phyloP scores from a whole-genome alignment of 305 asterid genomes.

The Ilex paraguariensis region DNA sequence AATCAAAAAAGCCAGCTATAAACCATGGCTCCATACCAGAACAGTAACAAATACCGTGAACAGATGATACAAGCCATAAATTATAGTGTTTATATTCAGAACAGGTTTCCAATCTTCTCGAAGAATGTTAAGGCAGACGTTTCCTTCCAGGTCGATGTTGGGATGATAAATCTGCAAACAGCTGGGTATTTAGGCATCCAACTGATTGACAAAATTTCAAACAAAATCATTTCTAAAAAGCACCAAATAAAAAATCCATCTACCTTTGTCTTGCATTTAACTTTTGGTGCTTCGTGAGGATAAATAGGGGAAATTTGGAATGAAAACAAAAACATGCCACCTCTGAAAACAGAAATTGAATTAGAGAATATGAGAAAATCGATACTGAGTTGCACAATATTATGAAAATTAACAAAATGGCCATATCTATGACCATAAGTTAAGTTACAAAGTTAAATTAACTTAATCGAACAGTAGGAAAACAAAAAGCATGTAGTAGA shows the following conservation, averaged over 20 bases:
- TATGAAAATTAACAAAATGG: no score
- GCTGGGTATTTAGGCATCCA: constrained; percentile 1
- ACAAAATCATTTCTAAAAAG: not conserved
- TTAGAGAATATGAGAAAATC: not conserved
- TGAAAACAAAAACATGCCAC: constrained; percentile 75
- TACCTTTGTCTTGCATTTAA: constrained; percentile 98
- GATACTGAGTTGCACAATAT: no score
- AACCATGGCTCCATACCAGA: not conserved
- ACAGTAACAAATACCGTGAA: constrained; percentile 26
- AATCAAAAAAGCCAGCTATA: not conserved
- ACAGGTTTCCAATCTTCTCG: constrained; percentile 99
- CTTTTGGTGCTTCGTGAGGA: constrained; percentile 97
- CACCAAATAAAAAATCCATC: not conserved
- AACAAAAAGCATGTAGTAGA: not conserved
- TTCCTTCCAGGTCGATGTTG: constrained; percentile 93
- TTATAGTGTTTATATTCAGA: constrained; percentile 78
- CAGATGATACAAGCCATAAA: constrained; percentile 81
- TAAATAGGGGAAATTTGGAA: constrained; percentile 84
- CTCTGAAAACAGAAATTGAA: constrained; percentile 34
- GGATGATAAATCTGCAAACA: constrained; percentile 88
- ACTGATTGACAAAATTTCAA: no score
- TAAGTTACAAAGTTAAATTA: no score
- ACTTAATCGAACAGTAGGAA: no score
- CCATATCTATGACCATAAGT: not conserved
- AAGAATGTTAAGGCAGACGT: constrained; percentile 95